These are phyloP conservation scores for Teratosphaeria epicoccoides DNA, from an alignment of 2,329 filamentous ascomycete genomes.

Conservation along the genomic window DNA sequence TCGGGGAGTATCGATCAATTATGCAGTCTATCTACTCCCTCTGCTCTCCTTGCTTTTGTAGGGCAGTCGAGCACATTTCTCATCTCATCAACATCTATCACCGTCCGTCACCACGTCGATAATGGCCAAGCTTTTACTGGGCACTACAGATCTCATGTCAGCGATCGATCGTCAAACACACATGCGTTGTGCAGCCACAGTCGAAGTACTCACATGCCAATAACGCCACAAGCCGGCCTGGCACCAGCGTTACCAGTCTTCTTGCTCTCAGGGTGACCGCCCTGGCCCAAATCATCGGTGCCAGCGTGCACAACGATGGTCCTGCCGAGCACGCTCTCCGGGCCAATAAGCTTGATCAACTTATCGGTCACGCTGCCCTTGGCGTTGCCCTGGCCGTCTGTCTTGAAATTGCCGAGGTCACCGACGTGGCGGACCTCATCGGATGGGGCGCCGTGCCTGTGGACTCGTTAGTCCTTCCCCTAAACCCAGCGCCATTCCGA, in stretches of 20 bases:
- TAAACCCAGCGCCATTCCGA: no score
- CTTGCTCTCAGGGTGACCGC: conserved; percentile 85
- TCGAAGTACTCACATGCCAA: conserved; percentile 22
- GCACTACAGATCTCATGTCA: not conserved
- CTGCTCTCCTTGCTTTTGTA: not conserved
- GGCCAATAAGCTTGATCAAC: conserved; percentile 88
- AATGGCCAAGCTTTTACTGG: not conserved
- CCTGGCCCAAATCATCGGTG: conserved; percentile 93
- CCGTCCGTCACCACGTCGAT: not conserved
- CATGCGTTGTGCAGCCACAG: no score
- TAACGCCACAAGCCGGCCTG: conserved; percentile 78
- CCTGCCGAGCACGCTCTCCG: conserved; percentile 88
- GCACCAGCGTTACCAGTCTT: conserved; percentile 94
- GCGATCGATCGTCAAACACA: no score
- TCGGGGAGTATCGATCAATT: not conserved
- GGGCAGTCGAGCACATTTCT: not conserved
- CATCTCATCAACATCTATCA: not conserved
- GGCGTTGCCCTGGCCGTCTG: conserved; percentile 82
- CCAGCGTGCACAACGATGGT: conserved; percentile 91
- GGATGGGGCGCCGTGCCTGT: conserved; percentile 68
- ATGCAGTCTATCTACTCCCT: not conserved
- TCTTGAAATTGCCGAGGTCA: conserved; percentile 95
- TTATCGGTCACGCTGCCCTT: conserved; percentile 71
- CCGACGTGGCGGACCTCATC: conserved; percentile 88
- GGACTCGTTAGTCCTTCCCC: not conserved